phyloP scores from a whole-genome alignment of 306 rosid genomes.

The Inga laurina region DNA sequence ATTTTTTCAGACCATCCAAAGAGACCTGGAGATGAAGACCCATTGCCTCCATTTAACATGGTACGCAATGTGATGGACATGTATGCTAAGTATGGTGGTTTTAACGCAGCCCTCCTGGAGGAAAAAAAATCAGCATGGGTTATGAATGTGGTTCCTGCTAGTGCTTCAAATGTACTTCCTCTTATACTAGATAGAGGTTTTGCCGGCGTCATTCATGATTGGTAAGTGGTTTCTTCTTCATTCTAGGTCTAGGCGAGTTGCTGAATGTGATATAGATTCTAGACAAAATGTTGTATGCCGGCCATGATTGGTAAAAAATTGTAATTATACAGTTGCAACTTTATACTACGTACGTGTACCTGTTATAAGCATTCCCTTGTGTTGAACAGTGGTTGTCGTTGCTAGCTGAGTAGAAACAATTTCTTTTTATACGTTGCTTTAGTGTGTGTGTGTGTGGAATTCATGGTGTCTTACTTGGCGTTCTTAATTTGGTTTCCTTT shows the following conservation, averaged over 20 bases:
- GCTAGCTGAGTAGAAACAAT: constrained; percentile 15
- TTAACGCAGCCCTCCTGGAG: constrained; percentile 89
- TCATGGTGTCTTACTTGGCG: constrained; percentile 19
- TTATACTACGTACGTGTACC: background rate
- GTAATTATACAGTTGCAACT: background rate
- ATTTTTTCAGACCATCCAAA: constrained; percentile 99
- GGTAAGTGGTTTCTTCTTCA: constrained; percentile 59
- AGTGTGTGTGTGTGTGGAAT: background rate
- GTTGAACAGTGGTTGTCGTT: constrained; percentile 17
- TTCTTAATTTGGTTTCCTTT: constrained; percentile 25
- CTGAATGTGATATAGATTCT: constrained; percentile 27
- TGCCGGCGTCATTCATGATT: constrained; percentile 92
- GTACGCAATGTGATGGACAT: constrained; percentile 96
- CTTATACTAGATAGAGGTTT: constrained; percentile 89
- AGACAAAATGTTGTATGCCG: constrained; percentile 13
- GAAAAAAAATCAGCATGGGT: constrained; percentile 91
- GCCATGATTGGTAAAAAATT: background rate
- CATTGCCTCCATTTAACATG: constrained; percentile 98
- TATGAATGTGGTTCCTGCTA: constrained; percentile 92
- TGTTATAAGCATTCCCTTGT: background rate
- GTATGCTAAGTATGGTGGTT: constrained; percentile 87
- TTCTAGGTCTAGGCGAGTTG: background rate
- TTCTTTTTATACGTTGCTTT: constrained; percentile 6
- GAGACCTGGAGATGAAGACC: constrained; percentile 99
- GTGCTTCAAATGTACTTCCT: constrained; percentile 77